Base-by-base conservation (phyloP, 345 rosid species). In the Melaleuca quinquenervia region DNA sequence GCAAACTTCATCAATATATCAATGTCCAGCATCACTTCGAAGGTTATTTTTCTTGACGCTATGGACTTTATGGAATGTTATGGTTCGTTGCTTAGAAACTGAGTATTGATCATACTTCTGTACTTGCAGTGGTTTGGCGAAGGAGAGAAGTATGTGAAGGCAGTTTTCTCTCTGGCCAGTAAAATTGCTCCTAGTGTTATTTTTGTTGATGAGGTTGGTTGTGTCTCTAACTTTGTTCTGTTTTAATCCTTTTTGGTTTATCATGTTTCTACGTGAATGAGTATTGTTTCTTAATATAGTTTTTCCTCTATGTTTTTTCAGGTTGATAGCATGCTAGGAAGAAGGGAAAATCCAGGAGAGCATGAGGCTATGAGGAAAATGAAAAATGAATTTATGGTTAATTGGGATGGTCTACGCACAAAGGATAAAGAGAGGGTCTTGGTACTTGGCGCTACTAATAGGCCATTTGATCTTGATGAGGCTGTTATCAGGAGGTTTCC, bases 291-390 rank as follows among this genome's bases (percentile, higher is more conserved):
- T 41, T 51, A 52, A 29, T 76, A 41, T 29, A 36, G 24, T 20
- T 70, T 64, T 56, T 9, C 53, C 60, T 53, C 70, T 48, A 20
- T 87, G 64, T 86, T 26, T 55, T 84, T 84, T 87, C 90, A 97
- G 99, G 99, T 97, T 87, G 99, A 97, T 90, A 98, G 99, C 90
- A 95, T 98, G 99, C 89, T 98, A 85, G 99, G 99, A 86, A 95
- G 99, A 88, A 95, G 99, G 75, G 99, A 98, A 90, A 98, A 94
- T 91, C 99, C 99, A 48, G 99, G 99, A 83, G 99, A 98, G 89
- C 99, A 98, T 74, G 99, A 98, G 90, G 99, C 99, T n/a, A 98
- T 98, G 98, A 96, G 99, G 49, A 98, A 98, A 92, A 98, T 98
- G 99, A 98, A 98, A 92, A 98, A 98, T 80, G 99, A 98, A 86